Base-by-base conservation (phyloP, 2,329 filamentous ascomycete species). In the Beauveria pseudobassiana region DNA sequence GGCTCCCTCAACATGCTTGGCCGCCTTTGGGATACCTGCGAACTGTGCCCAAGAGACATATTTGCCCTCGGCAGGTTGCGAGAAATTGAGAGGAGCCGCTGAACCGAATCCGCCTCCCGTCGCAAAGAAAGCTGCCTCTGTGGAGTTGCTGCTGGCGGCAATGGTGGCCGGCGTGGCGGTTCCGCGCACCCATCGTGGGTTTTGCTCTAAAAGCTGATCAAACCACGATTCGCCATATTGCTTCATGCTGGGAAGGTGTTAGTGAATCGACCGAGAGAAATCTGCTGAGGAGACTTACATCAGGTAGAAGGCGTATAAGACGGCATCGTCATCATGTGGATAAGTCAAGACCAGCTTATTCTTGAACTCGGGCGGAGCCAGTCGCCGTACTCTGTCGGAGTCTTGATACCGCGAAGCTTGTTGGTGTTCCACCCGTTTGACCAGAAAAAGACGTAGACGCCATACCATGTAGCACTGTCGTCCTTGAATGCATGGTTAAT, bases 241-340 rank as follows among this genome's bases (percentile, higher is more conserved):
- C 55, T 74, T 63, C 63, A 77, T 66, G 18, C 73, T 77, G 18
- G 3, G 26, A 40, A 12, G 1, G 20, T 42, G 14, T 53, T 42
- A 53, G 14, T n/a, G 2, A 30, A 30, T 2, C 9, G 5, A 12
- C 3, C 9, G n/a, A 14, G 12, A 20, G 3, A 8, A 16, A 24
- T 16, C 22, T 8, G 28, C 28, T 30, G 20, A 7, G 16, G 16
- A 10, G 20, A 67, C 75, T 72, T 68, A 78, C 76, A 83, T 76
- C 1, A 81, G 69, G 46, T 81, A 73, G 45, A 80, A 82, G 3
- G 77, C 76, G 46, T 74, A 83, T 0, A 82, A 70, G 2, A 84
- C 76, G 0, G 82, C 82, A 61, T 85, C 82, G 48, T 85, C 82
- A 45, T 84, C 82, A 63, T 84, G 82, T 10, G 82, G 82, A 61